Conservation (phyloP, 2,329 filamentous ascomycete species). For the Beauveria sp. region DNA sequence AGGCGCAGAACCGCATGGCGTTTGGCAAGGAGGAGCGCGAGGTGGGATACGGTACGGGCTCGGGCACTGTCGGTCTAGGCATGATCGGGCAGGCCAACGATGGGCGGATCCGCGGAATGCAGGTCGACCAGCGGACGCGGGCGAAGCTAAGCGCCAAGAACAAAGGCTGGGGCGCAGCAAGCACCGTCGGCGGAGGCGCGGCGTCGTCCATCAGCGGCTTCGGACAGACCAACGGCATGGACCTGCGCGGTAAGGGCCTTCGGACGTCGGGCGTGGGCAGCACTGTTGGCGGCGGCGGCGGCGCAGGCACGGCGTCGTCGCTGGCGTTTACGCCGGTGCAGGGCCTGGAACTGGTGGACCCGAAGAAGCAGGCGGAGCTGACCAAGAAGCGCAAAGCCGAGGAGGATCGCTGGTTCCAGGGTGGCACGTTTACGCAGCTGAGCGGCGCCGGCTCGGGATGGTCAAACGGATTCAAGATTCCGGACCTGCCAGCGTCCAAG, state of each 20-base stretch:
- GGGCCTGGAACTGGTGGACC: conserved; percentile 89
- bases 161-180: conserved; percentile 82
- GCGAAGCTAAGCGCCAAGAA: conserved; percentile 93
- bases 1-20: conserved; percentile 91
- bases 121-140: conserved; percentile 87
- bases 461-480: conserved; percentile 68
- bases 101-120: conserved; percentile 78
- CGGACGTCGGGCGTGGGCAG: conserved; percentile 75
- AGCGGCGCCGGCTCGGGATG: conserved; percentile 21
- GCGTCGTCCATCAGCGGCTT: conserved; percentile 80
- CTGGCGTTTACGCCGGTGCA: conserved; percentile 93
- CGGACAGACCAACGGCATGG: conserved; percentile 58
- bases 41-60: conserved; percentile 80
- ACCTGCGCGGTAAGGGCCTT: conserved; percentile 69
- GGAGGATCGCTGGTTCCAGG: conserved; percentile 93
- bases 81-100: conserved; percentile 90
- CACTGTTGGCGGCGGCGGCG: conserved; percentile 38
- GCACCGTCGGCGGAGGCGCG: conserved; percentile 56
- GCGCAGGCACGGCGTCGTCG: conserved; percentile 70
- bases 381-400: conserved; percentile 88
- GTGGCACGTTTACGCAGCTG: conserved; percentile 92
- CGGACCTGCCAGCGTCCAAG: conserved; percentile 65
- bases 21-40: conserved; percentile 96
- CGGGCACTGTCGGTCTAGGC: conserved; percentile 78
- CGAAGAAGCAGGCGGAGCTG: conserved; percentile 81